Evolutionary conservation across 768 basidiomycete genomes (phyloP), one percentile per base, ranked within the genome.

Genomic region (Leucocoprinus leucothites): DNA sequence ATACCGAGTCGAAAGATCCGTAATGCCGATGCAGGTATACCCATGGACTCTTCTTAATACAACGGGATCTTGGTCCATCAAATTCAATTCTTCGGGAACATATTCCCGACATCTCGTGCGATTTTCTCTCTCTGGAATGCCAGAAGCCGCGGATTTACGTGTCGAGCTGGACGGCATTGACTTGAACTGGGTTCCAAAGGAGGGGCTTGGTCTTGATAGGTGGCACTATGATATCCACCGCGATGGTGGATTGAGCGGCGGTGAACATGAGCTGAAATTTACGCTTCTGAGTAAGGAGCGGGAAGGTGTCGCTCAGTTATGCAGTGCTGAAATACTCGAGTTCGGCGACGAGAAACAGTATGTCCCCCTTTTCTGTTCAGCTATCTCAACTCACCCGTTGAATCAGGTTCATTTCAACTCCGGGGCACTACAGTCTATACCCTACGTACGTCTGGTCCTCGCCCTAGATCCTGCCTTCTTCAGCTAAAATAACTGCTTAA

Each of bases 1-100:
- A n/a, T n/a, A 31, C 19, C 79, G 78, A 8, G 71, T 83, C 24
- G 87, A 91, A 64, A 84, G 85, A 36, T 83, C 86, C 0, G 77
- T 81, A 2, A 91, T 91, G 86, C 83, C 86, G 0, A 69, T 89
- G 66, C 90, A 91, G 59, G 74, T 68, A 11, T 91, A 92, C 63
- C 79, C 89, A 0, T 91, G 90, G 89, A 80, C 82, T 6, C 65
- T 89, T 53, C 80, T 91, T 25, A 86, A 89, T 59, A 75, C 74
- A 0, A 76, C 77, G 22, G 65, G 69, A 9, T 74, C 87, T 5
- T 90, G 85, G 83, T 71, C 79, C n/a, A 66, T 75, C 31, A 71
- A 67, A 22, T 91, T 91, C 64, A 66, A 63, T 11, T 87, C 89
- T 2, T 82, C 87, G 3, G 89, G 89, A 2, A 63, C 64, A 13